These are phyloP conservation scores for Schizosaccharomyces versatilis DNA, from an alignment of 1,139 yeast species.

Conservation along the genomic window DNA sequence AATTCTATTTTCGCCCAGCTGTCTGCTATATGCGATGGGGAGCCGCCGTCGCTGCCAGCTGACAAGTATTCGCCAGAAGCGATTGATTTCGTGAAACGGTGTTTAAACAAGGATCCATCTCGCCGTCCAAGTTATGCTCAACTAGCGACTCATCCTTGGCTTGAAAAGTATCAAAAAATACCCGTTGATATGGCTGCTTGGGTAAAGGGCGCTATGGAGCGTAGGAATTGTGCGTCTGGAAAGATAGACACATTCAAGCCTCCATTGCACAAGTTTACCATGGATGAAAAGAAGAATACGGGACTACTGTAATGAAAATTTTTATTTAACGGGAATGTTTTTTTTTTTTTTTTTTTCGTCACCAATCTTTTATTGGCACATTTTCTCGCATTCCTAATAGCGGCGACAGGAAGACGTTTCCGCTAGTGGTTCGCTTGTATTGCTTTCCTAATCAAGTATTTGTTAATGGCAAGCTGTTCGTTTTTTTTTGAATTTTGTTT, in stretches of 20 bases:
- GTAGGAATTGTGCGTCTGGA: slow-evolving; percentile 3
- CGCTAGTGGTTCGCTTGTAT: too few species aligned
- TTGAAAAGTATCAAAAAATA: slow-evolving; percentile 23
- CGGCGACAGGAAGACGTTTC: too few species aligned
- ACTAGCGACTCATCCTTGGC: slow-evolving; percentile 66
- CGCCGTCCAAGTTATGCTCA: slow-evolving; percentile 64
- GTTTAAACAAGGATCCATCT: slow-evolving; percentile 63
- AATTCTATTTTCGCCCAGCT: slow-evolving; percentile 77
- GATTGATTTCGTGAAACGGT: slow-evolving; percentile 52
- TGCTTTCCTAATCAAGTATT: too few species aligned
- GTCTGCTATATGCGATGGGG: slow-evolving; percentile 90
- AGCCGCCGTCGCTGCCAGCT: slow-evolving; percentile 55
- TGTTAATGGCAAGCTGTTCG: too few species aligned
- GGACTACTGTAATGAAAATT: background rate
- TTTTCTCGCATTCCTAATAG: too few species aligned
- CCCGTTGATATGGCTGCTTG: slow-evolving; percentile 14
- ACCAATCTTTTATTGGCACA: too few species aligned
- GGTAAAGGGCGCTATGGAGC: slow-evolving; percentile 9
- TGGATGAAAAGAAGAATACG: background rate
- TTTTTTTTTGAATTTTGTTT: too few species aligned
- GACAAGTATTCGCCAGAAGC: slow-evolving; percentile 50
- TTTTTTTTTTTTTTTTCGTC: too few species aligned
- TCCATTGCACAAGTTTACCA: slow-evolving; percentile 10
- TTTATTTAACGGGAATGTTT: background rate
- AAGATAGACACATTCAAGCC: slow-evolving; percentile 6